Evolutionary conservation across 2,329 filamentous ascomycete genomes (phyloP), one percentile per base, ranked within the genome.

Genomic region (Waltergamsia citrina): DNA sequence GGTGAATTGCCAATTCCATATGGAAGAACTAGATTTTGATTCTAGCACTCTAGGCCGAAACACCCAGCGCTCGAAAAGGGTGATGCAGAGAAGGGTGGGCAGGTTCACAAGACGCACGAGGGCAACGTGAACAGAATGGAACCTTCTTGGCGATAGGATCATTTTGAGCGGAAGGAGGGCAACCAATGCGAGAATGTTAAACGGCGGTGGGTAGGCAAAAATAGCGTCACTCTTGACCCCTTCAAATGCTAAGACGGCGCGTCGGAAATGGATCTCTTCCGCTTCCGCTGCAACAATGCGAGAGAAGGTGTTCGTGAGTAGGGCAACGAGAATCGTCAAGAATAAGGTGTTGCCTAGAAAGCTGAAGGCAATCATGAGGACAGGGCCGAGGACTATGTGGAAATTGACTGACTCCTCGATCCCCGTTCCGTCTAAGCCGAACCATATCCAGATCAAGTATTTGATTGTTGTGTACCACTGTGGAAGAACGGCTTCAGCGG

Each of bases 271-370:
- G 29, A 90, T 84, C 55, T 93, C 85, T n/a, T 83, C 78, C 1
- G 78, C 79, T 2, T 83, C 81, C 44, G 90, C 86, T 34, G 69
- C 62, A 6, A 82, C 81, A 34, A 92, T 85, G 40, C 74, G 83
- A 48, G 78, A 78, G 51, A 92, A 93, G 0, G 85, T 92, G 49
- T 86, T 87, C 41, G 78, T 84, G 9, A 93, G 69, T 73, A 90
- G 90, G 10, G 85, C 88, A 2, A 93, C 85, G 12, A 92, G 68
- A 40, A 93, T 86, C 3, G 85, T 92, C n/a, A 93, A 68, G 60
- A 92, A 93, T 36, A 92, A 70, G 0, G 84, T 92, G 57, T 92
- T 92, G 28, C 85, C 85, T 4, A 93, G 65, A 53, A 92, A 92
- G 2, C 85, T 81, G 52, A 92, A 93, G 12, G 81, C 71, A 35